phyloP scores from a whole-genome alignment of 139 green algal genomes.

The Chlorella sp. region DNA sequence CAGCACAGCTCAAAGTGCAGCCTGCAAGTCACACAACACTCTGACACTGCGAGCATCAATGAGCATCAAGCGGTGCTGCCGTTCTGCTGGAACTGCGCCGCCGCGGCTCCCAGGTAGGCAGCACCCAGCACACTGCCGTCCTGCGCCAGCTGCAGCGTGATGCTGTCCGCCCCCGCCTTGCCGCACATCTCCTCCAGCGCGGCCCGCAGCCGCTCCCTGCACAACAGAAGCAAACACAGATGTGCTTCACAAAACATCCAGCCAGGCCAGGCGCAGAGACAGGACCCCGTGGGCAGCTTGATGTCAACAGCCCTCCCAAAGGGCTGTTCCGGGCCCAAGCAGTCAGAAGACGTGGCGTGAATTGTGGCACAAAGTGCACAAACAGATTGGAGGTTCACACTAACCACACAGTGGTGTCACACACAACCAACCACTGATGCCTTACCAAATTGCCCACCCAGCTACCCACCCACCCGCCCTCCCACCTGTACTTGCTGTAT shows the following conservation, averaged over 20 bases:
- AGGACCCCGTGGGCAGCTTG: no score
- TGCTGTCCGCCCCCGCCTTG: constrained; percentile 21
- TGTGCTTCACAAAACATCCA: neutral
- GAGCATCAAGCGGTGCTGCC: neutral
- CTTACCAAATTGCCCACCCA: no score
- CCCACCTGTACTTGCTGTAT: constrained; percentile 57
- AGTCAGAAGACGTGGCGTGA: no score
- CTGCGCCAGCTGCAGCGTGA: constrained; percentile 27
- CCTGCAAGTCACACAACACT: no score
- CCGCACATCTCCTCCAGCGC: constrained; percentile 43
- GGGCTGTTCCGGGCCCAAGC: no score
- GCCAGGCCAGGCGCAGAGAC: no score
- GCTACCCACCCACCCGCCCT: neutral
- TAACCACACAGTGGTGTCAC: no score
- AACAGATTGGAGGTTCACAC: neutral
- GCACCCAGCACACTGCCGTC: constrained; percentile 44
- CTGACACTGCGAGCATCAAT: no score
- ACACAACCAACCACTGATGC: neutral
- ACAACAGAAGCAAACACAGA: neutral
- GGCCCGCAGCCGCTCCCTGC: constrained; percentile 39
- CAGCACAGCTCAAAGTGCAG: no score
- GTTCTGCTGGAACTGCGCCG: neutral
- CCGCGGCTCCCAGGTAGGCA: constrained; percentile 35
- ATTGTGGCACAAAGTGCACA: no score
- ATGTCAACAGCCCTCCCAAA: no score